These are phyloP conservation scores for Gossypium herbaceum DNA, from an alignment of 345 rosid genomes.

Conservation along the genomic window DNA sequence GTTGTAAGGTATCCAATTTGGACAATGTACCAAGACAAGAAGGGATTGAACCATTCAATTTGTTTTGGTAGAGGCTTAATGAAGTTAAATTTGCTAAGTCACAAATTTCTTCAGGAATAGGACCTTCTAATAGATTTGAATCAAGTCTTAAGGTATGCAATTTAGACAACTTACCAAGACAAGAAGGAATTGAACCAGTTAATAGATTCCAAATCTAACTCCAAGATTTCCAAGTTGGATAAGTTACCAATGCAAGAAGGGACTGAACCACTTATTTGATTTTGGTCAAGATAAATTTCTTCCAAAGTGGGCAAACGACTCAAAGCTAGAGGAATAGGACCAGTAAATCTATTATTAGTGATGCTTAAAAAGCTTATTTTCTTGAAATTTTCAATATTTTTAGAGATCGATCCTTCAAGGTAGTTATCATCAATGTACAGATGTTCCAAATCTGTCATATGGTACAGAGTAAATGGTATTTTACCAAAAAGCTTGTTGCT, in stretches of 20 bases:
- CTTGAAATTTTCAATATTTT: background rate
- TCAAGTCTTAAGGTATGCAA: too few species aligned
- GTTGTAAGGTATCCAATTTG: background rate
- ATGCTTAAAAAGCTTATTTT: background rate
- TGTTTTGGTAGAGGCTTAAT: background rate
- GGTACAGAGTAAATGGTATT: background rate
- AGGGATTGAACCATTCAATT: background rate
- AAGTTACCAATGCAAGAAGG: background rate
- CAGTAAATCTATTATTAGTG: background rate
- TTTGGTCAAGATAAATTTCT: fast-evolving
- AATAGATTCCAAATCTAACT: too few species aligned
- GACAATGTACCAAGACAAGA: background rate
- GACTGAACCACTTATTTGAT: background rate
- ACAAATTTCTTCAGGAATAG: too few species aligned
- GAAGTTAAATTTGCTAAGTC: too few species aligned
- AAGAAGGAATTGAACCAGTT: too few species aligned
- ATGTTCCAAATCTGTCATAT: background rate
- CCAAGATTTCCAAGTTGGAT: too few species aligned
- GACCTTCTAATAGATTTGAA: background rate
- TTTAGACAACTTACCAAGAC: too few species aligned
- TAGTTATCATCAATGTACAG: background rate
- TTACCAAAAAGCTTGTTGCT: background rate
- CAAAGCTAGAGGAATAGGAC: background rate
- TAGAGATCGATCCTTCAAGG: background rate
- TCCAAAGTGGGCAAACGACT: background rate